These are phyloP conservation scores for Ceratobasidium sp. DNA, from an alignment of 1,284 basidiomycete genomes.

Conservation along the genomic window DNA sequence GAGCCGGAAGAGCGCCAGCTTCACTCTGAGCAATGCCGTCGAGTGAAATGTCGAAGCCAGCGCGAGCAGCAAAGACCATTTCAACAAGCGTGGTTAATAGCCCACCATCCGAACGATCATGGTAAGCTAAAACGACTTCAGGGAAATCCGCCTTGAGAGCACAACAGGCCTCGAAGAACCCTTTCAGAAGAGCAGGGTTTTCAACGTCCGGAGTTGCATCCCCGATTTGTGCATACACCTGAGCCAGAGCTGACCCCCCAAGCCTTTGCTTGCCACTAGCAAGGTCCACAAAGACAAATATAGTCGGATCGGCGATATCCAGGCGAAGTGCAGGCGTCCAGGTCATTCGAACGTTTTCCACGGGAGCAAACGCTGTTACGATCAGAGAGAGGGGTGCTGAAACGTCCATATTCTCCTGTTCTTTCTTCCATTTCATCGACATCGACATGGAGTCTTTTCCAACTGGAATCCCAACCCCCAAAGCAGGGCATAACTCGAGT, in stretches of 20 bases:
- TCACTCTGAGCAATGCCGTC: slow-evolving; percentile 65
- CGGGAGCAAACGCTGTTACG: slow-evolving; percentile 94
- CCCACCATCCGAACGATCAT: slow-evolving; percentile 98
- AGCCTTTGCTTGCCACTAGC: slow-evolving; percentile 86
- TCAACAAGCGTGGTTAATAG: slow-evolving; percentile 93
- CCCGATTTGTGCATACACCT: slow-evolving; percentile 95
- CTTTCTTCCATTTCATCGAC: slow-evolving; percentile 92
- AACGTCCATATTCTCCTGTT: slow-evolving; percentile 80
- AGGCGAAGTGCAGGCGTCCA: slow-evolving; percentile 94
- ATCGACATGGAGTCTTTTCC: slow-evolving; percentile 99
- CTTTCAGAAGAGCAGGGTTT: slow-evolving; percentile 77
- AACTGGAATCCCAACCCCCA: slow-evolving; percentile 95
- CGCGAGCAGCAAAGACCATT: slow-evolving; percentile 95
- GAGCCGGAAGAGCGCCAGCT: slow-evolving; percentile 71
- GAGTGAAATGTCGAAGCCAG: slow-evolving; percentile 79
- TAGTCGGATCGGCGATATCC: slow-evolving; percentile 72
- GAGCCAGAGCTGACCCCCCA: slow-evolving; percentile 95
- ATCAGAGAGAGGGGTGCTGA: slow-evolving; percentile 93
- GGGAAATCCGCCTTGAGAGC: slow-evolving; percentile 71
- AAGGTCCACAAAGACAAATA: slow-evolving; percentile 91
- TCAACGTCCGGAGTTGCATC: slow-evolving; percentile 92
- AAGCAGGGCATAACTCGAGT: slow-evolving; percentile 92
- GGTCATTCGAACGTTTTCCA: slow-evolving; percentile 81
- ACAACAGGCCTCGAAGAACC: slow-evolving; percentile 86
- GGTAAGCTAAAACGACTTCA: slow-evolving; percentile 89